phyloP scores from a whole-genome alignment of 768 basidiomycete species.

The Trametes villosa region DNA sequence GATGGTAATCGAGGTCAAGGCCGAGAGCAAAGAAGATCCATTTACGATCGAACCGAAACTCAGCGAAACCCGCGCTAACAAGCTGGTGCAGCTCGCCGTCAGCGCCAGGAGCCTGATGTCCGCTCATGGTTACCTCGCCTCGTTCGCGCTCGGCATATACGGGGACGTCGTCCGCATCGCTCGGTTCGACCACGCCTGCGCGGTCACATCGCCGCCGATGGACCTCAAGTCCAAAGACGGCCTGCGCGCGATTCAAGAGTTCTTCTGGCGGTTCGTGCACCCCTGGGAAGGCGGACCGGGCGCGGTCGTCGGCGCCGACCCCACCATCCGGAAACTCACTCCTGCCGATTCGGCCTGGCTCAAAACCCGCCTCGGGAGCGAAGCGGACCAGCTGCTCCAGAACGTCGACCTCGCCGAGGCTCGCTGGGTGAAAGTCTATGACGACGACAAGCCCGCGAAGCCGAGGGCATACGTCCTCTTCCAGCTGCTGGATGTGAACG shows the following conservation, averaged over 20 bases:
- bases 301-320: slow-evolving; percentile 9
- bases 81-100: slow-evolving; percentile 4
- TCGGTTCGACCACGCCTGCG: slow-evolving; percentile 19
- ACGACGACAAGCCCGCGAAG: not conserved
- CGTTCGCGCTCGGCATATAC: slow-evolving; percentile 13
- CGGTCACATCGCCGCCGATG: slow-evolving; percentile 8
- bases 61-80: not conserved
- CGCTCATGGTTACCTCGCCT: slow-evolving; percentile 1
- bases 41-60: not conserved
- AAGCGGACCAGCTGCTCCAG: not conserved
- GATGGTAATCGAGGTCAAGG: slow-evolving; percentile 9
- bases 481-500: slow-evolving; percentile 12
- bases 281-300: not conserved
- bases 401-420: not conserved
- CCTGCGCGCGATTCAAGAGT: not conserved
- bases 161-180: slow-evolving; percentile 9
- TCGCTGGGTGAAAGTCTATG: slow-evolving; percentile 4
- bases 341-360: not conserved
- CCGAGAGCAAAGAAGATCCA: not conserved
- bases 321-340: slow-evolving; percentile 1
- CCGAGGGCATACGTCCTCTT: not conserved
- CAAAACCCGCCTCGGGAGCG: not conserved
- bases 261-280: slow-evolving; percentile 24
- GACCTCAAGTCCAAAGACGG: not conserved
- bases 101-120: slow-evolving; percentile 6